phyloP scores from a whole-genome alignment of 305 asterid genomes.

The Rubia occidens region DNA sequence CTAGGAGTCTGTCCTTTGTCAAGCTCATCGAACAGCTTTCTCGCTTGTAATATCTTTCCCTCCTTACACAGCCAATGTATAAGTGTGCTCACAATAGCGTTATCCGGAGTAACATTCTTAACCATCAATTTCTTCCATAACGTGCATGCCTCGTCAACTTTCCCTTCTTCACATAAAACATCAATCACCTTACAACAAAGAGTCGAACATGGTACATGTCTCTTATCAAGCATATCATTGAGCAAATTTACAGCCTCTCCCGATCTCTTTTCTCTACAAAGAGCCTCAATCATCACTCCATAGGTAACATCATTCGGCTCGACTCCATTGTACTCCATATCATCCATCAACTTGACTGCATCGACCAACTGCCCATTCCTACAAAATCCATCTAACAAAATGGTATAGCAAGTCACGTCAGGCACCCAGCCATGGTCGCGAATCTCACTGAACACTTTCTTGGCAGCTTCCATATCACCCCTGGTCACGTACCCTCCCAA shows the following conservation, averaged over 20 bases:
- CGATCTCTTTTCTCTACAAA: constrained; percentile 60
- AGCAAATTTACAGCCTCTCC: constrained; percentile 70
- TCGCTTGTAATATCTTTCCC: constrained; percentile 63
- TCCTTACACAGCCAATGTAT: constrained; percentile 78
- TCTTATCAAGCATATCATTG: constrained; percentile 68
- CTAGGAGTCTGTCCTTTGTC: constrained; percentile 69
- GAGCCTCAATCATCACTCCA: constrained; percentile 69
- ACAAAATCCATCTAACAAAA: constrained; percentile 74
- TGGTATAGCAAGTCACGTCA: constrained; percentile 72
- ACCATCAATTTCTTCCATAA: constrained; percentile 60
- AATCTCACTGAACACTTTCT: constrained; percentile 57
- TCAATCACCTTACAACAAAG: constrained; percentile 74
- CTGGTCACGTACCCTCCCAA: constrained; percentile 54
- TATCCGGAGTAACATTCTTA: constrained; percentile 74
- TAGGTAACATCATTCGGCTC: constrained; percentile 78
- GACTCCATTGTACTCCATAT: constrained; percentile 73
- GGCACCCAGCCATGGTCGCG: constrained; percentile 71
- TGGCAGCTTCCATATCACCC: constrained; percentile 60
- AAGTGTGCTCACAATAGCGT: constrained; percentile 55
- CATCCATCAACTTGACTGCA: constrained; percentile 89
- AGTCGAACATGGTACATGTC: constrained; percentile 50
- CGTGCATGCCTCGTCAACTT: constrained; percentile 57
- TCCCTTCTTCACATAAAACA: constrained; percentile 57
- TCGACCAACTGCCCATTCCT: constrained; percentile 51
- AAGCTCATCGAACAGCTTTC: constrained; percentile 67